These are phyloP conservation scores for Tricholoma hemisulphureum DNA, from an alignment of 768 basidiomycete genomes.

Conservation along the genomic window DNA sequence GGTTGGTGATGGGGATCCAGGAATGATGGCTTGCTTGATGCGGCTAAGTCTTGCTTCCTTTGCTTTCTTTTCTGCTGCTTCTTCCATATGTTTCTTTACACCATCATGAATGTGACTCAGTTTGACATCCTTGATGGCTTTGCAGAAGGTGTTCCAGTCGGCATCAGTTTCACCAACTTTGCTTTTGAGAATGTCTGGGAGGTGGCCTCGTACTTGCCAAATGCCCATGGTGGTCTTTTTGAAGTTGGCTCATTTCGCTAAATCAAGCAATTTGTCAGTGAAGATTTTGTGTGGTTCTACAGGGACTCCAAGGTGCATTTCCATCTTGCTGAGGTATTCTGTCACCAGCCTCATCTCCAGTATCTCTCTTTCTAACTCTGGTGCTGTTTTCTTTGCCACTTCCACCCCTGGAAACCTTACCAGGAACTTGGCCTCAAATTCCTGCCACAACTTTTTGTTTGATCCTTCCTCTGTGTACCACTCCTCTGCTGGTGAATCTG, in stretches of 20 bases:
- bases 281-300: neutral
- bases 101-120: neutral
- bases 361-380: neutral
- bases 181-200: neutral
- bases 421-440: neutral
- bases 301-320: neutral
- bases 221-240: neutral
- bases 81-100: too few relatives aligned
- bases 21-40: neutral
- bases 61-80: neutral
- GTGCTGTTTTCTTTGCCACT: neutral
- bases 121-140: neutral
- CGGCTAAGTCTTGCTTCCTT: neutral
- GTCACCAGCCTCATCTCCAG: neutral
- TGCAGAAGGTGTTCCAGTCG: neutral
- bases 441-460: neutral
- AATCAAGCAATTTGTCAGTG: neutral
- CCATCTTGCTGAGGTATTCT: neutral
- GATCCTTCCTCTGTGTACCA: neutral
- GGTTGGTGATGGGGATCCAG: too few relatives aligned
- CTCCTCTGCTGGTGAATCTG: neutral
- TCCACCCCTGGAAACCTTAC: neutral
- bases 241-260: neutral
- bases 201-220: neutral
- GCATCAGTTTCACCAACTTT: neutral